phyloP scores from a whole-genome alignment of 2,329 filamentous ascomycete species.

The Torrubiella hemipterigena region DNA sequence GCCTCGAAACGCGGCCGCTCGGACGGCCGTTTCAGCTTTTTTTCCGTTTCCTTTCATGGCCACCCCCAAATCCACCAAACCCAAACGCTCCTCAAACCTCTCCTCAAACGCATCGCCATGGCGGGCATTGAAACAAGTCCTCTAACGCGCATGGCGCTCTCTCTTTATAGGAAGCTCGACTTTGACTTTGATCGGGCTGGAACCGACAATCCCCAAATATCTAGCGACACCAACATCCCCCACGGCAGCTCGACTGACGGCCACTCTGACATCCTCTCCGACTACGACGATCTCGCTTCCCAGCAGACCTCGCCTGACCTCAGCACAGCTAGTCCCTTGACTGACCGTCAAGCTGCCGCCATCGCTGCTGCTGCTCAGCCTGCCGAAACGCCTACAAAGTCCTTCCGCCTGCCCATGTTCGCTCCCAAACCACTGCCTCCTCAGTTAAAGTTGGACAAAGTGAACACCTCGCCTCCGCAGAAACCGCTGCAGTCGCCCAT shows the following conservation, averaged over 20 bases:
- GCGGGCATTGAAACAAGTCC: too few species aligned
- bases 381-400: slow-evolving; percentile 25
- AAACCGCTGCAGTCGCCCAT: slow-evolving; percentile 15
- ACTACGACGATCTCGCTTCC: slow-evolving; percentile 25
- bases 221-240: neutral
- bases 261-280: slow-evolving; percentile 27
- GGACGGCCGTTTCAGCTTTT: slow-evolving; percentile 9
- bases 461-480: slow-evolving; percentile 8
- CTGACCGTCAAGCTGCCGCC: too few species aligned
- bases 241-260: slow-evolving; percentile 7
- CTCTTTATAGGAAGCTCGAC: too few species aligned
- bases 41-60: neutral
- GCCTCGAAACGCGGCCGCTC: neutral
- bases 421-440: neutral
- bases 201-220: neutral
- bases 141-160: too few species aligned
- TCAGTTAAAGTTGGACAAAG: neutral
- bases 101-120: too few species aligned
- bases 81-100: too few species aligned
- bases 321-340: slow-evolving; percentile 7
- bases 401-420: slow-evolving; percentile 21
- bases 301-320: slow-evolving; percentile 14
- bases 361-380: slow-evolving; percentile 15
- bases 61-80: neutral
- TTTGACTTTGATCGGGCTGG: too few species aligned